Evolutionary conservation across 2,329 filamentous ascomycete genomes (phyloP), one percentile per base, ranked within the genome.

Genomic region (Venturia asperata): DNA sequence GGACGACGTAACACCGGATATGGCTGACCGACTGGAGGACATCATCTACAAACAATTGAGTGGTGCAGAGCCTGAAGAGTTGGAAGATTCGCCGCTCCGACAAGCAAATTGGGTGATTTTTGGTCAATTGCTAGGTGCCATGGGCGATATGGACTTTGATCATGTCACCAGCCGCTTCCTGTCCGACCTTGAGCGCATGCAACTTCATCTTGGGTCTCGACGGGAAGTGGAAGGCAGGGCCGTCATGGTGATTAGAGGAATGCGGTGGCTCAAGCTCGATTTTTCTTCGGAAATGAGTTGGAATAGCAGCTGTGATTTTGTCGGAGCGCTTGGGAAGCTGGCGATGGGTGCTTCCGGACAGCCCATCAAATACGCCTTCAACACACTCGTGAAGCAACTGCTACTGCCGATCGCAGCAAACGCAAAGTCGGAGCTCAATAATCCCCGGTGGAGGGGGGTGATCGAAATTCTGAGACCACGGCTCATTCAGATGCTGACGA

Each of bases 31-130:
- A 70, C 81, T 99, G 5, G 93, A 97, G 74, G 91, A 88, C 68
- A 96, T 99, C 67, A 96, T 99, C 64, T 99, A 97, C 74, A 88
- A 88, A n/a, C 94, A 97, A 74, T 82, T 99, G 11, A 95, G 92
- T 72, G 89, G 88, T 58, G 89, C 92, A 9, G 92, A 97, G 67
- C 87, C 90, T 0, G 91, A 96, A 9, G 87, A 92, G 71, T 79
- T 93, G 3, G 80, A 86, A 67, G 81, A 87, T 10, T 96, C 92
- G 0, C 87, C 90, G 0, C 80, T 97, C 30, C 91, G 92, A 69
- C 86, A 94, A 76, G 90, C 94, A 17, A 99, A 99, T 71, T 99
- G 93, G 93, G 90, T 91, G 66, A 86, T 99, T 2, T 97, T 97
- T 74, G 88, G 91, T 24, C 90, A 96, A 71, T 80, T 99, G 3